Evolutionary conservation across 768 basidiomycete species (phyloP).

Genomic region (Lactarius quietus): DNA sequence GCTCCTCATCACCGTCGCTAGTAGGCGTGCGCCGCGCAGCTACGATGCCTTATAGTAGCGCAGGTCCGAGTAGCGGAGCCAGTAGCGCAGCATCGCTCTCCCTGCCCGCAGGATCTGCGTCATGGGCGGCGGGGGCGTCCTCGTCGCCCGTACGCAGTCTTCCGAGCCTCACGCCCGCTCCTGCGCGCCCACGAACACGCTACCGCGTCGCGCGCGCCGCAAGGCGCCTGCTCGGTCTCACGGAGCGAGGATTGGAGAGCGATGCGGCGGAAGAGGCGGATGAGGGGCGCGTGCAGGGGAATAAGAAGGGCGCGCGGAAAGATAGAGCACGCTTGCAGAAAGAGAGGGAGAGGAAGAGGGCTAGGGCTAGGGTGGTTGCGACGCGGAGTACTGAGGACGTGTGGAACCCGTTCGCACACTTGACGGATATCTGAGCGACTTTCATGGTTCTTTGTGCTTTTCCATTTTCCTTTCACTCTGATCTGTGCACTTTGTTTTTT

Average conservation of each 20-base stretch:
- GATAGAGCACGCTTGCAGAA: not conserved
- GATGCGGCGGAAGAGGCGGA: conserved; percentile 29
- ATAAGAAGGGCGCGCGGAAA: conserved; percentile 14
- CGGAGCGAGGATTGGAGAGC: conserved; percentile 28
- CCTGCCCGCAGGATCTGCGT: not conserved
- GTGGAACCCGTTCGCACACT: conserved; percentile 19
- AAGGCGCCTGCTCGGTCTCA: conserved; percentile 29
- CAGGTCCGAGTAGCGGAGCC: not conserved
- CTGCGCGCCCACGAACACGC: conserved; percentile 29
- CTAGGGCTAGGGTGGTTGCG: not conserved
- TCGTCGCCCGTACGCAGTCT: conserved; percentile 22
- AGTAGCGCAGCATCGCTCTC: conserved; percentile 17
- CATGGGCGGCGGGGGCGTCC: not conserved
- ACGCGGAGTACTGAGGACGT: not conserved
- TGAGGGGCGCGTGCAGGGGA: conserved; percentile 15
- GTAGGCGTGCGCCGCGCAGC: not conserved
- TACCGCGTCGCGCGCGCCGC: conserved; percentile 31
- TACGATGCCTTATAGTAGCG: conserved; percentile 12
- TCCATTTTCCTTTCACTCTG: no score
- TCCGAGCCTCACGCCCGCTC: conserved; percentile 25
- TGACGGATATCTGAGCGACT: not conserved
- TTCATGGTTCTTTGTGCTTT: not conserved
- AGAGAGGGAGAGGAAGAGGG: not conserved
- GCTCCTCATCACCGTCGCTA: conserved; percentile 9
- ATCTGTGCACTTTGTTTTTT: not conserved